Conservation (phyloP, 495 filamentous ascomycete species). For the Aspergillus mulundensis region DNA sequence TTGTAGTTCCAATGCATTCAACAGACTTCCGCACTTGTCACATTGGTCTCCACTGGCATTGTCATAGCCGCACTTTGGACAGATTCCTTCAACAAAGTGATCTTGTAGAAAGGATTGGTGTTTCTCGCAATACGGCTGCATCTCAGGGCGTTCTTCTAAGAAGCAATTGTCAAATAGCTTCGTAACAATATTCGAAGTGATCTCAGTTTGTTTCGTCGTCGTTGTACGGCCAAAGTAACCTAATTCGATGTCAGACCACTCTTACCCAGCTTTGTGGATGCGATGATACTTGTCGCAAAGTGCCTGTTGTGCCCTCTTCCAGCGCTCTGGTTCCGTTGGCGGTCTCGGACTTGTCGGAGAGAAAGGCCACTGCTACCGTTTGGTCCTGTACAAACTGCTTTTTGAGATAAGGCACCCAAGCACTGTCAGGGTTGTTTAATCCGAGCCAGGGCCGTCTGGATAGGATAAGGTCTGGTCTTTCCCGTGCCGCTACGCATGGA, state of each 20-base stretch:
- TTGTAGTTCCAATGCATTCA: conserved; percentile 65
- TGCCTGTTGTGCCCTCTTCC: conserved; percentile 59
- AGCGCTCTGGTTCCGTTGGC: conserved; percentile 71
- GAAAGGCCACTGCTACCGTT: too few species aligned
- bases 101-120: conserved; percentile 87
- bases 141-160: conserved; percentile 66
- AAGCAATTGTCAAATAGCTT: conserved; percentile 74
- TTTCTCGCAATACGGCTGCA: conserved; percentile 78
- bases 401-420: too few species aligned
- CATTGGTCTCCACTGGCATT: conserved; percentile 84
- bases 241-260: conserved; percentile 81
- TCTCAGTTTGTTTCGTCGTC: conserved; percentile 72
- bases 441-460: too few species aligned
- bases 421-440: too few species aligned
- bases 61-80: conserved; percentile 69
- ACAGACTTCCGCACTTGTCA: conserved; percentile 73
- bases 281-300: conserved; percentile 80
- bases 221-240: conserved; percentile 81
- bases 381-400: too few species aligned
- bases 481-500: too few species aligned
- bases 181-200: conserved; percentile 78
- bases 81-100: conserved; percentile 86
- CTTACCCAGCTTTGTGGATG: conserved; percentile 75
- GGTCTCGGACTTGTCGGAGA: too few species aligned
- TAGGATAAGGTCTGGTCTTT: too few species aligned